Evolutionary conservation across 139 green algal genomes (phyloP).

Genomic region (Pedinophyceae sp.): DNA sequence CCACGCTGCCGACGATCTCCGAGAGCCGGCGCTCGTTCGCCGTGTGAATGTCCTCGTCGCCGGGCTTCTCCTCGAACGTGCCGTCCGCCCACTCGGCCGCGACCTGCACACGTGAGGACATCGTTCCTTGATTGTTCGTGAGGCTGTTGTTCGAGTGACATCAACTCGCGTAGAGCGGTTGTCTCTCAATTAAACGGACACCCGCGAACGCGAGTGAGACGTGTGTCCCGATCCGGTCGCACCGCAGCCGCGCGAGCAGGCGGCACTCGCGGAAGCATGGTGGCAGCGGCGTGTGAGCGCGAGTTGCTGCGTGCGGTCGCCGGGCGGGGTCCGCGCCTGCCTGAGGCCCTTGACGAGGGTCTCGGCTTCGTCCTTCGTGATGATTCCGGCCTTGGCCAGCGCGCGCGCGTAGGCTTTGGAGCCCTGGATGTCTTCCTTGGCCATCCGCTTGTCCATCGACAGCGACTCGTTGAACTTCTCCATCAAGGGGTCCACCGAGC

Average conservation of each 20-base stretch:
- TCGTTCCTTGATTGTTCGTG: too few species aligned
- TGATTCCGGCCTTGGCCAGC: constrained; percentile 63
- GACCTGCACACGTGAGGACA: constrained; percentile 26
- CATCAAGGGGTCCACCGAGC: constrained; percentile 80
- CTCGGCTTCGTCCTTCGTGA: constrained; percentile 60
- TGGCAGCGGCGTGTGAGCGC: too few species aligned
- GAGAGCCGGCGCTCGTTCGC: constrained; percentile 85
- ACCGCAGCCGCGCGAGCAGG: too few species aligned
- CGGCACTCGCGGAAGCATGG: too few species aligned
- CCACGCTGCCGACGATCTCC: constrained; percentile 73
- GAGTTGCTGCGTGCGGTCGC: too few species aligned
- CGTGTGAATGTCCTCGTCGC: constrained; percentile 96
- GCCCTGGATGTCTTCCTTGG: constrained; percentile 71
- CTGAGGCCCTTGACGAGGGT: constrained; percentile 58
- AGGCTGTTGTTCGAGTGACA: too few species aligned
- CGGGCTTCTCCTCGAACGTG: constrained; percentile 58
- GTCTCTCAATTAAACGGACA: too few species aligned
- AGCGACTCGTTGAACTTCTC: constrained; percentile 94
- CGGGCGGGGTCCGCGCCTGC: too few species aligned
- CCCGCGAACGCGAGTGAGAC: too few species aligned
- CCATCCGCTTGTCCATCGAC: constrained; percentile 84
- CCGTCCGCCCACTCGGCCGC: constrained; percentile 54
- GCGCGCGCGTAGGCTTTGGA: constrained; percentile 73
- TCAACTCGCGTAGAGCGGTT: too few species aligned
- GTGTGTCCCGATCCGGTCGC: too few species aligned